These are phyloP conservation scores for Ramaria sp. DNA, from an alignment of 768 basidiomycete species.

Conservation along the genomic window DNA sequence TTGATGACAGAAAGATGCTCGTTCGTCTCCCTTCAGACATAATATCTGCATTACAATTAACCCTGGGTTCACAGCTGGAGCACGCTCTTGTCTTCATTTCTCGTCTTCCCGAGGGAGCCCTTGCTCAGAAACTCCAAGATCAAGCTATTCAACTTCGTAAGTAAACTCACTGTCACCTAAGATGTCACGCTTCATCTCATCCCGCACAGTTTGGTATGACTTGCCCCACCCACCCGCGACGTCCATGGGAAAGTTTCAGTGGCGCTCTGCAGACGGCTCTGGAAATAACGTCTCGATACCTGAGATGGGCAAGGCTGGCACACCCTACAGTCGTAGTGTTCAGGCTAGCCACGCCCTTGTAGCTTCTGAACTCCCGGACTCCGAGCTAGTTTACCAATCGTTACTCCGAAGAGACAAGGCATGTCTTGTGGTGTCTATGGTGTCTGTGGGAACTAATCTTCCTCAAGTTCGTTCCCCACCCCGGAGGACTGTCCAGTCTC, in stretches of 20 bases:
- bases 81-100: conserved; percentile 56
- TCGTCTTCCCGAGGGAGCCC: conserved; percentile 36
- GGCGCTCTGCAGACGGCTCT: conserved; percentile 68
- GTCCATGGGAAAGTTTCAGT: conserved; percentile 50
- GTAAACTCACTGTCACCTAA: conserved; percentile 17
- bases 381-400: conserved; percentile 73
- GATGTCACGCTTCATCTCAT: background rate
- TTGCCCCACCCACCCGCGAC: conserved; percentile 71
- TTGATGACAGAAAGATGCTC: conserved; percentile 72
- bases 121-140: conserved; percentile 30
- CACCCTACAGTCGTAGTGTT: conserved; percentile 76
- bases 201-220: conserved; percentile 61
- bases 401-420: conserved; percentile 65
- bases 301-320: conserved; percentile 66
- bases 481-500: conserved; percentile 65
- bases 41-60: background rate
- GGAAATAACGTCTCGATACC: conserved; percentile 64
- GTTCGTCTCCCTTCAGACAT: conserved; percentile 29
- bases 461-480: conserved; percentile 59
- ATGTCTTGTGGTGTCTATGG: background rate
- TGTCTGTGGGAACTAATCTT: background rate
- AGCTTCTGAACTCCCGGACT: conserved; percentile 59
- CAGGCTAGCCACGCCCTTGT: conserved; percentile 59
- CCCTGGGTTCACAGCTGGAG: conserved; percentile 43
- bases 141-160: conserved; percentile 42